Conservation (phyloP, 306 rosid species). For the Cicer cuneatum region DNA sequence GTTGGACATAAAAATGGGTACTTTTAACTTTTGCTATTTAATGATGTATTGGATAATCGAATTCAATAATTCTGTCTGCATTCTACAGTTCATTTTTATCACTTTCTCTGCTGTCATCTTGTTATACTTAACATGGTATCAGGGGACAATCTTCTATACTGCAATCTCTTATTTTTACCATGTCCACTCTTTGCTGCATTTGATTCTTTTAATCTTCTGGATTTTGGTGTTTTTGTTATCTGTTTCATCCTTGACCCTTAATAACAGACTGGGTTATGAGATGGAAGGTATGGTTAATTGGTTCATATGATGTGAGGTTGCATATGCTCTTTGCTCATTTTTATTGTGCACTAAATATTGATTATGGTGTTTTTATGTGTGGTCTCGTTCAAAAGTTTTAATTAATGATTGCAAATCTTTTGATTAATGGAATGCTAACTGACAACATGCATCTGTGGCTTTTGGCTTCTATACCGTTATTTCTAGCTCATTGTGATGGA, state of each 20-base stretch:
- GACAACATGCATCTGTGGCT: background rate
- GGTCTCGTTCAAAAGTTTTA: background rate
- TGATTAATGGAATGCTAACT: background rate
- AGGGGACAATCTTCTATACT: background rate
- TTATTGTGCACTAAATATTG: background rate
- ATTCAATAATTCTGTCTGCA: background rate
- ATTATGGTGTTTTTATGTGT: background rate
- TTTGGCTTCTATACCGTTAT: constrained; percentile 12
- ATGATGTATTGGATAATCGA: background rate
- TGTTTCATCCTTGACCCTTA: background rate
- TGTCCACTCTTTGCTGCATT: background rate
- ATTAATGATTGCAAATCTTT: constrained; percentile 8
- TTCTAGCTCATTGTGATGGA: constrained; percentile 27
- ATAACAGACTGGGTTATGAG: background rate
- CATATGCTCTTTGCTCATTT: background rate
- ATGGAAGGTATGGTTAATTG: background rate
- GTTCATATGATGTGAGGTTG: background rate
- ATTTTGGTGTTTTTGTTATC: background rate
- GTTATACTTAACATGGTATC: background rate
- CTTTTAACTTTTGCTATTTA: constrained; percentile 10
- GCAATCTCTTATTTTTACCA: background rate
- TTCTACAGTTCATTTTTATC: background rate
- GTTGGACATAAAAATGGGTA: background rate
- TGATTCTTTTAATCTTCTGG: background rate
- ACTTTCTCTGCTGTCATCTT: background rate